Evolutionary conservation across 805 yeast genomes (phyloP).

Genomic region (Teunomyces pallodes): DNA sequence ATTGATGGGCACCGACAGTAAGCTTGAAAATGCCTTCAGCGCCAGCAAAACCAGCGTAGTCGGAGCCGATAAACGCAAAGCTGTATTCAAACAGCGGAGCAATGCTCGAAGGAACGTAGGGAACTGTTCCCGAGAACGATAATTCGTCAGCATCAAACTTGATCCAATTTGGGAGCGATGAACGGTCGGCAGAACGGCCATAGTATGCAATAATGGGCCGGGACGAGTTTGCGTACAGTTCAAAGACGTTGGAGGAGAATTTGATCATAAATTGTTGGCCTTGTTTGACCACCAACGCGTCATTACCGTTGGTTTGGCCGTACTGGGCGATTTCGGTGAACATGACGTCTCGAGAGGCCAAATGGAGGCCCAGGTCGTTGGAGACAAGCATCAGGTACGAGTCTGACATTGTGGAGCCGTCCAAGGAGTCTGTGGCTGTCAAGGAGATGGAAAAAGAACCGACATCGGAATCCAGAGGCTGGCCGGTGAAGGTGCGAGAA

Average conservation of each 20-base stretch:
- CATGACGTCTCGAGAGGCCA: slow-evolving; percentile 43
- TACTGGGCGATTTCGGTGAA: slow-evolving; percentile 53
- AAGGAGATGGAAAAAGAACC: slow-evolving; percentile 45
- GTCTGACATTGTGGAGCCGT: slow-evolving; percentile 41
- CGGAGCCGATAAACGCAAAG: slow-evolving; percentile 76
- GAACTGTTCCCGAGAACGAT: slow-evolving; percentile 84
- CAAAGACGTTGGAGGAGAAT: slow-evolving; percentile 63
- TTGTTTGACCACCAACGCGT: slow-evolving; percentile 72
- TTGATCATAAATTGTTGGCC: slow-evolving; percentile 63
- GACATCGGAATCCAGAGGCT: slow-evolving; percentile 52
- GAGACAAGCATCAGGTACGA: slow-evolving; percentile 63
- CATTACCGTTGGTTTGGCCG: slow-evolving; percentile 75
- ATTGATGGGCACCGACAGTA: slow-evolving; percentile 83
- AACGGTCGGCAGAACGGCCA: slow-evolving; percentile 76
- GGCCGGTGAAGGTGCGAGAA: slow-evolving; percentile 66
- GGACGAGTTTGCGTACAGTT: slow-evolving; percentile 39
- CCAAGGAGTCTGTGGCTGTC: slow-evolving; percentile 63
- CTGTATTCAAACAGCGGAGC: slow-evolving; percentile 81
- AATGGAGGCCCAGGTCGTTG: slow-evolving; percentile 49
- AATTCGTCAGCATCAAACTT: slow-evolving; percentile 59
- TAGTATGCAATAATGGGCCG: slow-evolving; percentile 62
- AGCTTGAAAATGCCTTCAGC: slow-evolving; percentile 67
- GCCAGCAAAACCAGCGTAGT: slow-evolving; percentile 70
- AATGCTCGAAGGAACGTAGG: slow-evolving; percentile 76
- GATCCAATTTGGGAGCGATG: slow-evolving; percentile 92